Conservation (phyloP, 2,329 filamentous ascomycete genomes). For the Biscogniauxia marginata region DNA sequence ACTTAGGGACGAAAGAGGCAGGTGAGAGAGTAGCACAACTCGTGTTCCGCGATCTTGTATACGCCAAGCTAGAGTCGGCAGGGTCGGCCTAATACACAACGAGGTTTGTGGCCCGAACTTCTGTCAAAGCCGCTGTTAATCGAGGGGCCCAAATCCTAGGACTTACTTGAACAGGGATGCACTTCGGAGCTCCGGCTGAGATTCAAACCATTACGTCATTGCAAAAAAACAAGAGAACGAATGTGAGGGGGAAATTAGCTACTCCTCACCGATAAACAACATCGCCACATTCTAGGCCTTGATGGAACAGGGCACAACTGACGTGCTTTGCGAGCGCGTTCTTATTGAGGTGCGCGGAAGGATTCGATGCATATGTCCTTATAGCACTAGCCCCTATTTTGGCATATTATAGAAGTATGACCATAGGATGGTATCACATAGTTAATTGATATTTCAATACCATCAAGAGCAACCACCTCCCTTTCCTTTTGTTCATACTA, state of each 20-base stretch:
- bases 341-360: background rate
- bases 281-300: background rate
- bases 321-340: background rate
- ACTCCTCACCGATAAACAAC: no score
- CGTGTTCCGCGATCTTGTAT: background rate
- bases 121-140: background rate
- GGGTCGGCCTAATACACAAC: background rate
- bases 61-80: background rate
- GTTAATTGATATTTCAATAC: no score
- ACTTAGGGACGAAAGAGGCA: conserved; percentile 19
- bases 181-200: background rate
- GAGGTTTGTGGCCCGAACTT: background rate
- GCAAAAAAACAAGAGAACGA: no score
- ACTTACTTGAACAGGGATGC: background rate
- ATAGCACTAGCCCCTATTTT: background rate
- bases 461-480: no score
- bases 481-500: no score
- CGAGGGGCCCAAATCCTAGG: background rate
- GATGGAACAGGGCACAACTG: background rate
- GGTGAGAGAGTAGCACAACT: conserved; percentile 6
- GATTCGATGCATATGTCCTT: background rate
- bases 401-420: background rate
- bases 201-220: background rate
- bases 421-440: no score
- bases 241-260: no score